Evolutionary conservation across 2,329 filamentous ascomycete species (phyloP), one percentile per base, ranked within the genome.

Genomic region (Claviceps quebecensis): DNA sequence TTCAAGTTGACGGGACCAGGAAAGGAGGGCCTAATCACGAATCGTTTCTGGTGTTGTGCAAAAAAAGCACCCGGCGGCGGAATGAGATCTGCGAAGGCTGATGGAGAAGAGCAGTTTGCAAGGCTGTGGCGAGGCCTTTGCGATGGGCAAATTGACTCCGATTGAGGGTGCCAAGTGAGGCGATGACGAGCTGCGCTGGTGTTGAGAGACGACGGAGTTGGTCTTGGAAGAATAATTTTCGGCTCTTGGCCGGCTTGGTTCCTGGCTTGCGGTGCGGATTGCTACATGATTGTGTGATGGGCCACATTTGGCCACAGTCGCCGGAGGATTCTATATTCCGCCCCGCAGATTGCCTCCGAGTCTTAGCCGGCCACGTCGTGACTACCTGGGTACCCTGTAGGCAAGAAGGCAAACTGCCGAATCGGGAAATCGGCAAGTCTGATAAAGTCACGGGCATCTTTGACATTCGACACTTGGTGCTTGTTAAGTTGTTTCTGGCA

Each of bases 191-290:
- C 57, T 59, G 53, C 56, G 60, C 56, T 60, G 57, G 56, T 53
- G 56, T 56, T 54, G 51, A 45, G 51, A 5, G 49, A 53, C 47
- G 23, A 51, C 52, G 55, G 49, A 50, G 53, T 56, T 60, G 58
- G 29, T 34, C 29, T 11, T 34, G 29, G 29, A 53, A 62, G 61
- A 65, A 66, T 63, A 66, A 64, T 66, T 66, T 66, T 66, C 63
- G 44, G 29, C 41, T 19, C 36, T 34, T 26, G 44, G 22, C 43
- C 44, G 44, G 45, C 45, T 43, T 36, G 49, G n/a, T 29, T 38
- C 19, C 6, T 9, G 40, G 17, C 45, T 39, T 34, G 45, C 17
- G 36, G 29, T 17, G 17, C 29, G 29, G 29, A 34, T 34, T 34
- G 9, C 29, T 34, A 34, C 29, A 34, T 19, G 26, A 17, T 22